Base-by-base conservation (phyloP, 805 yeast species). In the Middelhovenomyces tepae region DNA sequence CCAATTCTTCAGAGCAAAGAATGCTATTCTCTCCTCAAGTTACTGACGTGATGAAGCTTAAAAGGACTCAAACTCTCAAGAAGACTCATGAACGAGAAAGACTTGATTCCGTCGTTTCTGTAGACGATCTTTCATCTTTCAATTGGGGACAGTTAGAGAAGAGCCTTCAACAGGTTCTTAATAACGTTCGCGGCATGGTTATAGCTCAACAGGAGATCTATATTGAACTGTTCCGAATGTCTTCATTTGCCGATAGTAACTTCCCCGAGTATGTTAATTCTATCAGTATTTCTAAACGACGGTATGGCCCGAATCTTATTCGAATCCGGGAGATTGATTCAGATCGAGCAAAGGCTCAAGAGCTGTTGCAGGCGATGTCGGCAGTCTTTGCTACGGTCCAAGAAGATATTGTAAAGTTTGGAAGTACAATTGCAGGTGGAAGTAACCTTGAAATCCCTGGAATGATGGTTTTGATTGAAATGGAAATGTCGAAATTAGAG, bases 171-270 rank as follows among this genome's bases (percentile, higher is more conserved):
- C 32, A 32, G n/a, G 18, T 35, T 16, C 14, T 20, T 13, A 18
- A 31, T 9, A 22, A 28, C 10, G n/a, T 16, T 9, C 16, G 21
- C 15, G 7, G 14, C n/a, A 15, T 27, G 8, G 9, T 49, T 3
- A 33, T 56, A 3, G 50, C 56, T n/a, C 73, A 72, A 38, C 78
- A 73, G 46, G 67, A 66, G 40, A 64, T 72, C 25, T 40, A 69
- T 4, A 62, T 59, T 16, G 53, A 49, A 7, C 58, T 75, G 45
- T 67, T 71, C 56, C 65, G 62, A 45, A 32, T 68, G 4, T 65
- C 75, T 1, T 58, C 69, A 1, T 41, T 49, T 7, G 53, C 49
- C 2, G 45, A 45, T 11, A 39, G 50, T 6, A 59, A 56, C n/a
- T 69, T 75, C 36, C 59, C 59, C 16, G 63, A 63, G 8, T 64